Percentiles rank a stretch among this genome's conserved stretches.
Conservation (phyloP, 129 eudicot species). For the Tanacetum coccineum region DNA sequence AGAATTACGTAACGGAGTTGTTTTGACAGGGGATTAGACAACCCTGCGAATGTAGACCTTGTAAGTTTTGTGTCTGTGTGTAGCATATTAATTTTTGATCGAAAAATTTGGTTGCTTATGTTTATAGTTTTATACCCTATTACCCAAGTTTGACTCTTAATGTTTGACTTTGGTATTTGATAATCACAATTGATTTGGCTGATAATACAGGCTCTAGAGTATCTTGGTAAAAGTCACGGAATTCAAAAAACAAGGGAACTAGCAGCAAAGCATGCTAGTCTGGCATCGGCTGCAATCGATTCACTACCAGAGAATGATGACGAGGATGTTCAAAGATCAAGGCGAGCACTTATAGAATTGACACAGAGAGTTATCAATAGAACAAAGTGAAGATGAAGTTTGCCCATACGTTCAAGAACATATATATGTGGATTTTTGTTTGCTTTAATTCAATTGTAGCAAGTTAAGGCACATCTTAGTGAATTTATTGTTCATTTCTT, state of each 20-base stretch:
- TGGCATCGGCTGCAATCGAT: conserved; percentile 70
- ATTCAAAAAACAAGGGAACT: conserved; percentile 77
- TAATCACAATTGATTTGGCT: conserved; percentile 8
- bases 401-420: neutral
- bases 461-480: neutral
- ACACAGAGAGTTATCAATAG: conserved; percentile 83
- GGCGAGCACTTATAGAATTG: conserved; percentile 82
- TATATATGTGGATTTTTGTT: conserved; percentile 17
- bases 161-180: neutral
- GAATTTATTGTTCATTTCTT: neutral
- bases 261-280: conserved; percentile 78
- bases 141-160: too few relatives aligned
- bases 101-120: too few relatives aligned
- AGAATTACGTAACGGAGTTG: conserved; percentile 58
- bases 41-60: conserved; percentile 67
- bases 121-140: too few relatives aligned
- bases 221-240: conserved; percentile 80
- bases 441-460: conserved; percentile 6
- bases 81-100: too few relatives aligned
- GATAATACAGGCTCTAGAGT: conserved; percentile 70
- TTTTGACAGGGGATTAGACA: conserved; percentile 70
- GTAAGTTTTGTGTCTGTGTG: conserved; percentile 39
- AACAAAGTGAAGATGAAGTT: conserved; percentile 46
- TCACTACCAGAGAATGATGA: conserved; percentile 71
- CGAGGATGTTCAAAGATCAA: conserved; percentile 74